phyloP scores from a whole-genome alignment of 495 filamentous ascomycete genomes.

The Thozetella sp. region DNA sequence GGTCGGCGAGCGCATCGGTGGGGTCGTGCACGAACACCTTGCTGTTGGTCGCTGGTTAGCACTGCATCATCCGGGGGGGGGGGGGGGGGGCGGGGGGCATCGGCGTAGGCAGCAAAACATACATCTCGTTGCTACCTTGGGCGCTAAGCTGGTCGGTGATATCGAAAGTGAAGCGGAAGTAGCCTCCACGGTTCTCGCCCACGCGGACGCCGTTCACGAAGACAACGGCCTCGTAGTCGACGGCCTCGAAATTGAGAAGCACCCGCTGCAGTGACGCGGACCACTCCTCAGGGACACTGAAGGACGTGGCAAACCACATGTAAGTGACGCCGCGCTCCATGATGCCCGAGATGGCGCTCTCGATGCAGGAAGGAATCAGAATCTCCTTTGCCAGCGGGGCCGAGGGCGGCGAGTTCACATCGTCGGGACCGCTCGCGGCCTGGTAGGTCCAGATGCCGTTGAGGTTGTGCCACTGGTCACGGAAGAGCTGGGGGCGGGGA shows the following conservation, averaged over 20 bases:
- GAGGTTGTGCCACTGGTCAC: slow-evolving; percentile 61
- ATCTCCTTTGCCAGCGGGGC: slow-evolving; percentile 48
- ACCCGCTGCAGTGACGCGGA: slow-evolving; percentile 28
- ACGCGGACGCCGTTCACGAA: slow-evolving; percentile 61
- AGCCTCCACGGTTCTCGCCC: slow-evolving; percentile 61
- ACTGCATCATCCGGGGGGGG: no score
- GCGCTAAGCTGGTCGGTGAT: slow-evolving; percentile 49
- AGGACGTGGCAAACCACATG: slow-evolving; percentile 63
- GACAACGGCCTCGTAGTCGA: slow-evolving; percentile 68
- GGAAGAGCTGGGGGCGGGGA: slow-evolving; percentile 61
- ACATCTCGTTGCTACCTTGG: slow-evolving; percentile 54
- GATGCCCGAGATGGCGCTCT: slow-evolving; percentile 53
- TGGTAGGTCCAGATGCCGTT: slow-evolving; percentile 72
- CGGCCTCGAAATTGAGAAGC: slow-evolving; percentile 68
- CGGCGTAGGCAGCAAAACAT: slow-evolving; percentile 17
- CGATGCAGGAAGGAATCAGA: slow-evolving; percentile 66
- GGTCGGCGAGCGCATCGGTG: slow-evolving; percentile 47
- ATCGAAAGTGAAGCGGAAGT: slow-evolving; percentile 63
- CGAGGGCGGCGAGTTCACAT: slow-evolving; percentile 41
- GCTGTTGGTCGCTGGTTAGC: slow-evolving; percentile 26
- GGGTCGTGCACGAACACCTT: slow-evolving; percentile 67
- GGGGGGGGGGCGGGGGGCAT: no score
- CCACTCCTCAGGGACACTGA: slow-evolving; percentile 54
- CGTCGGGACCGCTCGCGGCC: slow-evolving; percentile 37
- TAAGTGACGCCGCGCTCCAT: slow-evolving; percentile 46